Evolutionary conservation across 257 asterid genomes (phyloP), one percentile per base, ranked within the genome.

Genomic region (Ilex asprella): DNA sequence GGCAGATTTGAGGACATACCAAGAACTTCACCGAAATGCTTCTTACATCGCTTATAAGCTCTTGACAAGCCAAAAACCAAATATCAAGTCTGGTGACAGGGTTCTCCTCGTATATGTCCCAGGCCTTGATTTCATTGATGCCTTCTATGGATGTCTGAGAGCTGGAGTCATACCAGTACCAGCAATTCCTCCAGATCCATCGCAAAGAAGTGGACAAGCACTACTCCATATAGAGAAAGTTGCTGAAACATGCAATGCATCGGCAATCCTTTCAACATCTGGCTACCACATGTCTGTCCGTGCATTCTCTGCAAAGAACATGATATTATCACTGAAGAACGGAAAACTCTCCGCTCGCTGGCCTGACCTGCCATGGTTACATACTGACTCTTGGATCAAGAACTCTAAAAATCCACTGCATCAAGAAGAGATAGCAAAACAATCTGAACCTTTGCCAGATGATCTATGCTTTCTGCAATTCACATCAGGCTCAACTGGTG

Each of bases 341-440:
- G 70, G 72, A 1, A 72, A 60, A 62, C 56, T 52, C 70, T 67
- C 94, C 0, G 88, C 71, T 59, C 81, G 81, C 0, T 88, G 96
- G 96, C 96, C 94, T 70, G 66, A 85, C 72, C 92, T 88, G 69
- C 92, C 95, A 7, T 88, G 96, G 96, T 13, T 88, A 31, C 88
- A 83, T 65, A 88, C 94, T 2, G 96, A 88, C 71, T 75, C 96
- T 59, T 81, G 94, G 87, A 66, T 76, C 16, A 85, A 66, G 63
- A 85, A 79, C 54, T 73, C 91, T 0, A 83, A 71, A 54, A 75
- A 61, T 55, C 16, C 14, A 3, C 52, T 76, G 29, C 31, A 15
- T 0, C 47, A 49, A 14, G 50, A 49, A 14, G 50, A 65, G 55
- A 46, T 41, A 14, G 60, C 59, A 15, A 68, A 63, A 7, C 31